A percentile compares a stretch with the other conserved stretches of the same genome.
Conservation (phyloP, 176 grass and related monocot genomes). For the Carex pumila region DNA sequence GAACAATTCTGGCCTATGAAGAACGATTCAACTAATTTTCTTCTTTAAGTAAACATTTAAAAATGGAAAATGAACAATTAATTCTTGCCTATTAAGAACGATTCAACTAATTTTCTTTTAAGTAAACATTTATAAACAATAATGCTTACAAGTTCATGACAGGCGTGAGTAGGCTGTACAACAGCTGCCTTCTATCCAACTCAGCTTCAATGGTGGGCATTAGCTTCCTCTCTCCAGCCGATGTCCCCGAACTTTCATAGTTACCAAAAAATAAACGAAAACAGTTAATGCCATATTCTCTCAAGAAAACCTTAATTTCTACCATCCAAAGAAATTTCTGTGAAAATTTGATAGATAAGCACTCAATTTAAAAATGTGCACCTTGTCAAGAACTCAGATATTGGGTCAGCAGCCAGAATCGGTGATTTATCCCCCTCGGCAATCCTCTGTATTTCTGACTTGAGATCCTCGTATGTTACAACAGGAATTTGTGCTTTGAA, state of each 20-base stretch:
- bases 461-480: conserved; percentile 81
- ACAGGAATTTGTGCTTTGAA: conserved; percentile 73
- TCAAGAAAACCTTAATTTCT: neutral
- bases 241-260: conserved; percentile 74
- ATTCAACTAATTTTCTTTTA: no score
- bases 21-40: conserved; percentile 4
- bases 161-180: conserved; percentile 94
- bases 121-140: neutral
- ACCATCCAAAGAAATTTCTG: neutral
- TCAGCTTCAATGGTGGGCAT: conserved; percentile 90
- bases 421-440: conserved; percentile 84
- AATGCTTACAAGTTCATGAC: conserved; percentile 80
- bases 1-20: neutral
- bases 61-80: neutral
- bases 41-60: neutral
- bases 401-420: conserved; percentile 74
- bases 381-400: conserved; percentile 97
- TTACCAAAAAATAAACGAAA: conserved; percentile 15
- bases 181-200: conserved; percentile 59
- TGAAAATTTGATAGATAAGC: neutral
- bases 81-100: no score
- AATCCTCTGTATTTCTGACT: conserved; percentile 81
- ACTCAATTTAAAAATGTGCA: neutral
- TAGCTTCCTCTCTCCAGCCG: conserved; percentile 95
- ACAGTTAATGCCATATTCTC: neutral